Conservation (phyloP, 1,139 yeast species). For the Kazachstania sp. region DNA sequence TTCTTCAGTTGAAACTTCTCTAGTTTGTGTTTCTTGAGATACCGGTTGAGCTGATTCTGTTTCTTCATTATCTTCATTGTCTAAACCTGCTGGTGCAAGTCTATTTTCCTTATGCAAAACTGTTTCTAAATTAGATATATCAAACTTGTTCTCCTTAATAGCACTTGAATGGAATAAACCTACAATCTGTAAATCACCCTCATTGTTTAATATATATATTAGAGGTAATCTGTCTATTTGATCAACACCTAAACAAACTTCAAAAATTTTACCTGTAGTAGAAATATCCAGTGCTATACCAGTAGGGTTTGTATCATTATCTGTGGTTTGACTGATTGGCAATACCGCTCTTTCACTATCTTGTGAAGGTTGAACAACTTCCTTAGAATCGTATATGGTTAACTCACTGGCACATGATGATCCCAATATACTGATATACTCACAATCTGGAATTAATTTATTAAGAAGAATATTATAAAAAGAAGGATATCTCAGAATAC, state of each 20-base stretch:
- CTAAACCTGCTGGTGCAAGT: background rate
- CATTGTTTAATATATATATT: slow-evolving; percentile 51
- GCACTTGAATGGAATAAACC: slow-evolving; percentile 49
- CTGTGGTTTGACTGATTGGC: slow-evolving; percentile 57
- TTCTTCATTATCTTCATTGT: background rate
- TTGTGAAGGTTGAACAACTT: slow-evolving; percentile 40
- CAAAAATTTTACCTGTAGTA: slow-evolving; percentile 36
- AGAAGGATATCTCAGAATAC: slow-evolving; percentile 40
- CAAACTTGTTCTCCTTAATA: slow-evolving; percentile 33
- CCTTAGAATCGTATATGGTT: slow-evolving; percentile 33
- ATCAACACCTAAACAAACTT: slow-evolving; percentile 57
- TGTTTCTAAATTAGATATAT: slow-evolving; percentile 6
- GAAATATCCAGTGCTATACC: slow-evolving; percentile 59
- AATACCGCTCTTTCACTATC: slow-evolving; percentile 65
- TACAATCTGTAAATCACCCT: slow-evolving; percentile 58
- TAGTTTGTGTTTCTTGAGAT: background rate
- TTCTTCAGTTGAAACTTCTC: background rate
- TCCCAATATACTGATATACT: slow-evolving; percentile 39
- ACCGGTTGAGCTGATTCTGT: background rate
- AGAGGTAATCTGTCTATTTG: slow-evolving; percentile 51
- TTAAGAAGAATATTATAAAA: slow-evolving; percentile 40
- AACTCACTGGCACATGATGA: slow-evolving; percentile 60
- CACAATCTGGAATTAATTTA: slow-evolving; percentile 37
- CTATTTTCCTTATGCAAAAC: background rate
- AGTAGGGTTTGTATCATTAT: slow-evolving; percentile 60